phyloP scores from a whole-genome alignment of 371 early-diverging fungal species.

The Lichtheimia ramosa region DNA sequence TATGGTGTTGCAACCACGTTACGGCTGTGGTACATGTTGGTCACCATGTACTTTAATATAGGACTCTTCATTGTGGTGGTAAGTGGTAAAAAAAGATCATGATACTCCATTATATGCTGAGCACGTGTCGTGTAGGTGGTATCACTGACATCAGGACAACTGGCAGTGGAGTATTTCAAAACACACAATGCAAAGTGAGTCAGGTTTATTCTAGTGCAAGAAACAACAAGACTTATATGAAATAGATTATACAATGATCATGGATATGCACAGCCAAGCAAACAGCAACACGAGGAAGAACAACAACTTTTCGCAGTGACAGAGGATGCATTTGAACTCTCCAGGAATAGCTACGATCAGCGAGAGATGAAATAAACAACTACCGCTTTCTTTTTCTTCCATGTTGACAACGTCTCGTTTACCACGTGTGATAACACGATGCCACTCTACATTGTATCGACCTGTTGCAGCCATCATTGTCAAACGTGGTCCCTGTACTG shows the following conservation, averaged over 20 bases:
- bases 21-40: constrained; percentile 37
- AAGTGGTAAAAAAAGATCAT: constrained; percentile 4
- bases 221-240: no score
- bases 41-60: constrained; percentile 41
- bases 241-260: no score
- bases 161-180: constrained; percentile 8
- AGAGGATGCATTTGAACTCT: not conserved
- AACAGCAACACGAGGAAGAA: not conserved
- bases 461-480: constrained; percentile 7
- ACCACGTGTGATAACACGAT: no score
- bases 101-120: not conserved
- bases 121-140: constrained; percentile 1
- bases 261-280: not conserved
- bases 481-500: not conserved
- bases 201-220: no score
- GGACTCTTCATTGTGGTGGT: constrained; percentile 33
- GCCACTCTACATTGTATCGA: not conserved
- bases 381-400: not conserved
- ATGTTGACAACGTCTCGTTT: no score
- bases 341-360: not conserved
- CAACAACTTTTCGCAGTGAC: not conserved
- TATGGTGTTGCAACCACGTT: constrained; percentile 30
- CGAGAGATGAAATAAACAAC: not conserved
- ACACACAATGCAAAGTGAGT: not conserved
- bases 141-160: constrained; percentile 10